Conservation (phyloP, 2,329 filamentous ascomycete species). For the Cyphellophora attinorum region DNA sequence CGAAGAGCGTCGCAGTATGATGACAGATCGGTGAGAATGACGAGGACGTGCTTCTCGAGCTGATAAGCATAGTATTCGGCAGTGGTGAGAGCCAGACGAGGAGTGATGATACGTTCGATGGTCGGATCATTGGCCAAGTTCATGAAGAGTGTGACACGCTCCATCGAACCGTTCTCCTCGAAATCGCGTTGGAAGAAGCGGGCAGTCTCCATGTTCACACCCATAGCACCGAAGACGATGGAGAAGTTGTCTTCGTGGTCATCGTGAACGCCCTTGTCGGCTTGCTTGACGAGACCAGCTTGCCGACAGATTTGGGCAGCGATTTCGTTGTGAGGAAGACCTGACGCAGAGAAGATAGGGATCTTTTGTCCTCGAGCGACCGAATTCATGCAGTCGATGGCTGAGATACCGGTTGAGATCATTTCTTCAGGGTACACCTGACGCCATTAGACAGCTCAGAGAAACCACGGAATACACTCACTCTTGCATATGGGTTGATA, state of each 20-base stretch:
- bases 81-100: constrained; percentile 92
- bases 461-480: not conserved
- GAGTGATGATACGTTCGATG: constrained; percentile 99
- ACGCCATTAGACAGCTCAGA: too few species aligned
- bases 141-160: constrained; percentile 92
- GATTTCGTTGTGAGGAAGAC: constrained; percentile 99
- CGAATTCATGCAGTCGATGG: constrained; percentile 96
- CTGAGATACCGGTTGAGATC: constrained; percentile 98
- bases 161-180: constrained; percentile 97
- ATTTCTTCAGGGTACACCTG: constrained; percentile 99
- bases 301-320: constrained; percentile 98
- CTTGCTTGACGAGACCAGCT: constrained; percentile 81
- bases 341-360: constrained; percentile 95
- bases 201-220: constrained; percentile 98
- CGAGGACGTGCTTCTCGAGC: constrained; percentile 97
- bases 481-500: constrained; percentile 92
- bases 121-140: constrained; percentile 99
- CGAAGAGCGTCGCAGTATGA: constrained; percentile 98
- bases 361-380: constrained; percentile 99
- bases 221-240: constrained; percentile 98
- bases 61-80: constrained; percentile 99
- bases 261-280: constrained; percentile 92
- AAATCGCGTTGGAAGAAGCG: constrained; percentile 98
- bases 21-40: constrained; percentile 95
- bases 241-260: constrained; percentile 99